Percentiles rank a stretch among this genome's conserved stretches.
These are phyloP conservation scores for Lepidium africanum DNA, from an alignment of 345 rosid genomes.

Conservation along the genomic window DNA sequence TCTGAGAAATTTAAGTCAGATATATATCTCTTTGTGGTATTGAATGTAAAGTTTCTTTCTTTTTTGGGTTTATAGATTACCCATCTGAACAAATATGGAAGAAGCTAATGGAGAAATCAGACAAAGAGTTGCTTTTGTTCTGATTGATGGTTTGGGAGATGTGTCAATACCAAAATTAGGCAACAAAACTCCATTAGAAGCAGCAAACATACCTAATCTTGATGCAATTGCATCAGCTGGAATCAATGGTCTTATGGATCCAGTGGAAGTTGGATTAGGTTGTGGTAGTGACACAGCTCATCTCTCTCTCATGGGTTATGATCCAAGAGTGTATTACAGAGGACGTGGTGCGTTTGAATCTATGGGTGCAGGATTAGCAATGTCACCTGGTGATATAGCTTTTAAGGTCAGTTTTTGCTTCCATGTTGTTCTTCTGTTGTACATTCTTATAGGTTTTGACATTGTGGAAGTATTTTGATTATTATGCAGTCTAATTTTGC, in stretches of 20 bases:
- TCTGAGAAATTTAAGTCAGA: not conserved
- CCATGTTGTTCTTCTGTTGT: not conserved
- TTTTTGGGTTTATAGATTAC: not conserved
- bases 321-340: conserved; percentile 81
- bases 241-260: conserved; percentile 94
- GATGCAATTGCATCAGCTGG: conserved; percentile 92
- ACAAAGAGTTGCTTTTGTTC: conserved; percentile 78
- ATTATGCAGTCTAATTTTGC: conserved; percentile 81
- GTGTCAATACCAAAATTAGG: conserved; percentile 77
- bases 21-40: not conserved
- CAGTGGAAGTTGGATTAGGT: conserved; percentile 98
- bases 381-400: conserved; percentile 97
- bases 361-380: conserved; percentile 95
- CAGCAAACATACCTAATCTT: conserved; percentile 62
- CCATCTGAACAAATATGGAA: conserved; percentile 7
- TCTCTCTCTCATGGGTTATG: conserved; percentile 84
- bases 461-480: not conserved
- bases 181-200: conserved; percentile 72
- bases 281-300: conserved; percentile 99
- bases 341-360: conserved; percentile 98
- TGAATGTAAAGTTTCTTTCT: not conserved
- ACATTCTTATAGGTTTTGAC: not conserved
- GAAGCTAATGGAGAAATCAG: conserved; percentile 34
- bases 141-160: conserved; percentile 90
- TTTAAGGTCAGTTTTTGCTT: conserved; percentile 29